Base-by-base conservation (phyloP, 108 stramenopile species). In the Bacterosira constricta region DNA sequence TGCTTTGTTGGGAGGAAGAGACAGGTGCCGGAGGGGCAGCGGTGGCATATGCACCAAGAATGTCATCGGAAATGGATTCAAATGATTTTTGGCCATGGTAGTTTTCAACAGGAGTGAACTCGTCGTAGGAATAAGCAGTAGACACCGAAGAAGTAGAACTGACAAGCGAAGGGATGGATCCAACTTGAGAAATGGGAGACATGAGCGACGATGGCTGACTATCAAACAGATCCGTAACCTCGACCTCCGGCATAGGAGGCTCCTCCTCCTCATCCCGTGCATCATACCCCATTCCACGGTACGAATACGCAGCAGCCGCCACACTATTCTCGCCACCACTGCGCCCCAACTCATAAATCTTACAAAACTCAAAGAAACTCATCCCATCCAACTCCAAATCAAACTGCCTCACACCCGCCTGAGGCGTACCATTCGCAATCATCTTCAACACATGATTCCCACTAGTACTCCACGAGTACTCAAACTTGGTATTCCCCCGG, bases 331-430 rank as follows among this genome's bases (percentile, higher is more conserved):
- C 38, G 35, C 36, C 3, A 34, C 32, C 12, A 8, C 32, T 21
- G 37, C 31, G 37, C 20, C 94, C 95, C 21, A 96, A 64, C 76
- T 96, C 81, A 63, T 78, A 96, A 51, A 96, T 85, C 32, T 85
- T 81, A 47, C 86, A 87, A 79, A 96, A 83, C 31, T 81, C 57
- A 58, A 84, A 92, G 74, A 83, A 94, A 46, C 85, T 81, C 65
- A 87, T 70, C 13, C 92, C 92, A 64, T 96, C 91, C 29, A 96
- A 58, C 30, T 67, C 50, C 49, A 96, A 65, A 67, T 96, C 92
- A 66, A 91, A 93, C 55, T 90, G 89, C 27, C 76, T 66, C 12
- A 26, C 51, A 18, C 31, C 39, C 26, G 54, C 45, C 18, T 8
- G 45, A 0, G 84, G 80, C 1, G 85, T 61, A 21, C 82, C 90